Evolutionary conservation across 2,329 filamentous ascomycete genomes (phyloP), one percentile per base, ranked within the genome.

Genomic region (Periconia macrospinosa): DNA sequence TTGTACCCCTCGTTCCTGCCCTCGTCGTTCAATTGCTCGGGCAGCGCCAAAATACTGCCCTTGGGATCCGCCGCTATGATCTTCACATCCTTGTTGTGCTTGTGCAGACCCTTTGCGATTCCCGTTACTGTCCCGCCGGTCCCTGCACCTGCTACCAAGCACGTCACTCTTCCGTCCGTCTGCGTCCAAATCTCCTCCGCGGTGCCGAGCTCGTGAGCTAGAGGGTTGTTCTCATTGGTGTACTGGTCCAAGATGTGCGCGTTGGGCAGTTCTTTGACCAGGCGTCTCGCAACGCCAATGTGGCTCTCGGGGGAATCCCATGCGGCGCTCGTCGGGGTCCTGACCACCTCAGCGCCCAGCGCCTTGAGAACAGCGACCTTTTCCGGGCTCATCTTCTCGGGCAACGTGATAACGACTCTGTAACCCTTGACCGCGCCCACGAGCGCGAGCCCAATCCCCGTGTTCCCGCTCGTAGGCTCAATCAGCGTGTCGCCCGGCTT

Each of bases 331-430:
- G 92, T 99, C 20, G 94, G 94, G 3, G 94, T 99, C 50, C 94
- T 88, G 74, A 99, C 97, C 76, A 99, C 97, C 70, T 95, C 97
- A 41, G 94, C 94, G 60, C 93, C 93, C 49, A 99, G 84, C 30
- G 94, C 93, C 66, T 92, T 90, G 57, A 99, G 83, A 27, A 99
- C 94, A 2, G 93, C 89, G 40, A 99, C 94, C 78, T 99, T 99
- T 78, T 99, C 94, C 45, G 92, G 90, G 1, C 92, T 97, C 94
- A 99, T 99, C 82, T 99, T 99, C 79, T 99, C 94, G 48, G 94
- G 94, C 44, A 99, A 85, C 11, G 94, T 99, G 75, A 99, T 99
- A 77, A 99, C 97, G 41, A 92, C 95, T 77, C 93, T 93, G 83
- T 97, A 99, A 62, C 92, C 93, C 80, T 97, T 97, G 69, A 99